phyloP scores from a whole-genome alignment of 768 basidiomycete species.

The Cystofilobasidium capitatum region DNA sequence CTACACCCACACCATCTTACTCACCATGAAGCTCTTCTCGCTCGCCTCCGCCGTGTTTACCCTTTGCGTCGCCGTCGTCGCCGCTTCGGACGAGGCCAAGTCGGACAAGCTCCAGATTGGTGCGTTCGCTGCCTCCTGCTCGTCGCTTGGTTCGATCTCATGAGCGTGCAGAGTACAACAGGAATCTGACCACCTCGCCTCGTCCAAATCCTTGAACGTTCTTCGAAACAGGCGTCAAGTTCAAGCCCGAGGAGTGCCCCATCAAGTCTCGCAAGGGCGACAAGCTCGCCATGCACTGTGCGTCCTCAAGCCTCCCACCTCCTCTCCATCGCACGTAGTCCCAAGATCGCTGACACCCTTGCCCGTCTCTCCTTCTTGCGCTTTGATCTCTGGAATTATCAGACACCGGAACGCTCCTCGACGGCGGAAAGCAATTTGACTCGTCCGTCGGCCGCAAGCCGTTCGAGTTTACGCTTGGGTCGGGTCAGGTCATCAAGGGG shows the following conservation, averaged over 20 bases:
- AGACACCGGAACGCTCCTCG: conserved; percentile 69
- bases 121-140: not conserved
- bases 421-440: conserved; percentile 75
- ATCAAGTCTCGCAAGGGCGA: conserved; percentile 16
- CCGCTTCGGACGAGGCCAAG: not conserved
- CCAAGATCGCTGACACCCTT: not conserved
- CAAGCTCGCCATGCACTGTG: conserved; percentile 15
- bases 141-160: not conserved
- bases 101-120: not conserved
- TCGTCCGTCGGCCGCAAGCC: conserved; percentile 78
- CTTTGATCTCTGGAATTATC: not conserved
- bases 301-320: not conserved
- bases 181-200: too few relatives aligned
- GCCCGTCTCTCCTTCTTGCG: not conserved
- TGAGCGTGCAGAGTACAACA: too few relatives aligned
- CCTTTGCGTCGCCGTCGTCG: not conserved
- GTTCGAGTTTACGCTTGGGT: conserved; percentile 55
- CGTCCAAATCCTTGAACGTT: too few relatives aligned
- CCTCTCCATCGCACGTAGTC: not conserved
- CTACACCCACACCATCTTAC: too few relatives aligned
- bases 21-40: conserved; percentile 6
- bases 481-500: conserved; percentile 37
- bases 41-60: not conserved
- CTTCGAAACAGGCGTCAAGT: conserved; percentile 26
- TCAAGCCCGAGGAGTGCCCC: conserved; percentile 17